These are phyloP conservation scores for Microstroma glucosiphilum DNA, from an alignment of 1,284 basidiomycete species.

Conservation along the genomic window DNA sequence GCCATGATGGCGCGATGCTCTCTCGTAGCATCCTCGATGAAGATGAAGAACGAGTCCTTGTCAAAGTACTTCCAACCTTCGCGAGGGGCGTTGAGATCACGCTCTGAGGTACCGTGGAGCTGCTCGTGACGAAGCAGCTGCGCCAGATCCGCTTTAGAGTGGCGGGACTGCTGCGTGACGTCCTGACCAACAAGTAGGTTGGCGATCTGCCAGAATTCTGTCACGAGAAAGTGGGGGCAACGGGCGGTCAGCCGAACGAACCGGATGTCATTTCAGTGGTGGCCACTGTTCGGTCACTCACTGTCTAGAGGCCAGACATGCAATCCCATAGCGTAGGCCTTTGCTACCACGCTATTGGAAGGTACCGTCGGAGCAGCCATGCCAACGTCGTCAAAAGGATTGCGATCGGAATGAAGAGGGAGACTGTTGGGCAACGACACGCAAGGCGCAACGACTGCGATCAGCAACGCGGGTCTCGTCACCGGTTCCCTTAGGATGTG, in stretches of 20 bases:
- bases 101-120: conserved; percentile 78
- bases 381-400: conserved; percentile 40
- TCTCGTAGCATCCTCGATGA: conserved; percentile 82
- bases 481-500: too few species aligned
- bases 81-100: conserved; percentile 79
- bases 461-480: too few species aligned
- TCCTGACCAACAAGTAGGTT: conserved; percentile 14
- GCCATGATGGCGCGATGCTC: conserved; percentile 60
- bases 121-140: conserved; percentile 78
- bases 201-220: conserved; percentile 25
- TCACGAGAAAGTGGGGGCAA: neutral
- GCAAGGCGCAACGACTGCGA: too few species aligned
- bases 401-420: conserved; percentile 45
- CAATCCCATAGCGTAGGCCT: conserved; percentile 70
- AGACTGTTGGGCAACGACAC: neutral
- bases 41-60: conserved; percentile 69
- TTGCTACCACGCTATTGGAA: conserved; percentile 62
- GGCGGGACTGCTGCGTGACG: conserved; percentile 14
- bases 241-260: neutral
- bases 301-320: conserved; percentile 75
- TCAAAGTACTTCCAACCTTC: conserved; percentile 85
- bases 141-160: conserved; percentile 47
- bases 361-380: conserved; percentile 39
- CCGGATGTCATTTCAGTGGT: neutral
- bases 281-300: too few species aligned